Conservation (phyloP, 257 asterid genomes). For the Solanum okadae region DNA sequence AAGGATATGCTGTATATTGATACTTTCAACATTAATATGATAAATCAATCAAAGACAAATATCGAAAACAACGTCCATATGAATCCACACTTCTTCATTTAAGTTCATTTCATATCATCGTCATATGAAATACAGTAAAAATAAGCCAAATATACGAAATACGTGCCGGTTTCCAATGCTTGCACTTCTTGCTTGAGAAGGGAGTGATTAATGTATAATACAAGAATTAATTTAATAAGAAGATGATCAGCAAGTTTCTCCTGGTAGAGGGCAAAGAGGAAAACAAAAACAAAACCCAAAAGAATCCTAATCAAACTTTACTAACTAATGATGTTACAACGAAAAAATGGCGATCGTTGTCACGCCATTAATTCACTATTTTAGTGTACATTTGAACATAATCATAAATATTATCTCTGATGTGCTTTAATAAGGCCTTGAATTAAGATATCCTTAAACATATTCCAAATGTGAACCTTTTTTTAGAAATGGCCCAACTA, state of each 20-base stretch:
- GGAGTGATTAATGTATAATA: conserved; percentile 26
- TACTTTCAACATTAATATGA: neutral
- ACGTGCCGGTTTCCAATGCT: neutral
- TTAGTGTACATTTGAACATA: conserved; percentile 20
- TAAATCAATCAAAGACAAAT: neutral
- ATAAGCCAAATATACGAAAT: neutral
- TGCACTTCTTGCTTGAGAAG: conserved; percentile 1
- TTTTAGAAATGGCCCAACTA: conserved; percentile 20
- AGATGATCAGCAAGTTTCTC: conserved; percentile 3
- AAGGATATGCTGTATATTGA: neutral
- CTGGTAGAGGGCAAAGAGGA: neutral
- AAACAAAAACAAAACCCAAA: conserved; percentile 14
- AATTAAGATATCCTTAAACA: conserved; percentile 20
- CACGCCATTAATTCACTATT: conserved; percentile 20
- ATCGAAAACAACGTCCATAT: neutral
- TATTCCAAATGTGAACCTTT: conserved; percentile 13
- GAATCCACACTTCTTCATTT: neutral
- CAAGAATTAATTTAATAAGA: conserved; percentile 16
- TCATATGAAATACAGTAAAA: neutral
- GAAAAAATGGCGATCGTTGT: neutral
- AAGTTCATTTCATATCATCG: neutral
- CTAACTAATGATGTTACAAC: conserved; percentile 26
- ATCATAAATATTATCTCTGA: conserved; percentile 25
- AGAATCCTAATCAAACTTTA: conserved; percentile 19
- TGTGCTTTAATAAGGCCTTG: conserved; percentile 20